These are phyloP conservation scores for Aspergillus proliferans DNA, from an alignment of 2,329 filamentous ascomycete species.

Conservation along the genomic window DNA sequence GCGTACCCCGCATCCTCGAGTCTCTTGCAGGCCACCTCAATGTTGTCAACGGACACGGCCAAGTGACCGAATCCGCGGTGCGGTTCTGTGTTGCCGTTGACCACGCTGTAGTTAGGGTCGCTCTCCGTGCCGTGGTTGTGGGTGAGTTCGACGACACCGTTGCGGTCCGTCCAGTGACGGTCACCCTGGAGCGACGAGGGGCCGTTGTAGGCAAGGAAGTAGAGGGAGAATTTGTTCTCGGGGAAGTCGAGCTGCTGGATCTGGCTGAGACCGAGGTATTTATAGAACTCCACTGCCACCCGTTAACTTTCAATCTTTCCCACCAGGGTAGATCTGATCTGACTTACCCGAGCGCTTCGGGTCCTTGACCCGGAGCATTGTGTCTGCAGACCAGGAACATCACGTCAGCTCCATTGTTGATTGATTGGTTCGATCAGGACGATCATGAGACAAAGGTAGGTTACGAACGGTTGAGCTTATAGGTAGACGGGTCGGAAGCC, in stretches of 20 bases:
- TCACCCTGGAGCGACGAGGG: conserved; percentile 67
- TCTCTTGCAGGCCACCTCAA: conserved; percentile 82
- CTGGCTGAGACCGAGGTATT: conserved; percentile 80
- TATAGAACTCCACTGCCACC: conserved; percentile 74
- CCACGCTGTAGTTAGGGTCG: conserved; percentile 71
- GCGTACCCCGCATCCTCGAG: conserved; percentile 84
- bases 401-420: conserved; percentile 13
- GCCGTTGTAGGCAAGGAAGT: conserved; percentile 87
- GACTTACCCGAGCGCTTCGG: conserved; percentile 66
- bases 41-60: conserved; percentile 74
- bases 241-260: conserved; percentile 76
- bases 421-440: background rate
- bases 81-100: conserved; percentile 88
- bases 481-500: conserved; percentile 54
- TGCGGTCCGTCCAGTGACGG: conserved; percentile 71
- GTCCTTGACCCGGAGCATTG: conserved; percentile 89
- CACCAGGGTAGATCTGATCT: background rate
- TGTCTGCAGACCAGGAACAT: conserved; percentile 23
- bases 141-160: conserved; percentile 82
- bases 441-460: background rate
- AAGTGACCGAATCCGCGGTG: conserved; percentile 79
- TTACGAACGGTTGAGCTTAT: conserved; percentile 58
- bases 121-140: conserved; percentile 84
- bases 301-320: background rate
- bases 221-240: conserved; percentile 87